Evolutionary conservation across 2,329 filamentous ascomycete species (phyloP).

Genomic region (Fulvia fulva): DNA sequence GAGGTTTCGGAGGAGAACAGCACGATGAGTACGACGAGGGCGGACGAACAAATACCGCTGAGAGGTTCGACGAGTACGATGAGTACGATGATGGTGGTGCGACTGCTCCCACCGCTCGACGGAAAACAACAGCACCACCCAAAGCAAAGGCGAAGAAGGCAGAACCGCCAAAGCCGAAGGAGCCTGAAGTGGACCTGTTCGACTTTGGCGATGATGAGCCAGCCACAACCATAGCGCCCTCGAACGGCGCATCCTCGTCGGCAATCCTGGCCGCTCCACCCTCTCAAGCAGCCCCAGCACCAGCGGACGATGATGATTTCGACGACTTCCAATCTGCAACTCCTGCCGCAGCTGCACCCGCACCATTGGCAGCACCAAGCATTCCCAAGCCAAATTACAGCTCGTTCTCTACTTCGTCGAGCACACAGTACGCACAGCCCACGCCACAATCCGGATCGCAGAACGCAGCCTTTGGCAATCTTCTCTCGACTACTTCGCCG

Average conservation of each 20-base stretch:
- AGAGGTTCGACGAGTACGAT: slow-evolving; percentile 91
- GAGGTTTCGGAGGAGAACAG: slow-evolving; percentile 76
- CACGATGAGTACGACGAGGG: slow-evolving; percentile 59
- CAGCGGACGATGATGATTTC: slow-evolving; percentile 67
- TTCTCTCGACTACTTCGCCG: slow-evolving; percentile 80
- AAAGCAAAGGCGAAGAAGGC: slow-evolving; percentile 55
- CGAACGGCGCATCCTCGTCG: slow-evolving; percentile 39
- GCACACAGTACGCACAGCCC: slow-evolving; percentile 72
- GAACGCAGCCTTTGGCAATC: slow-evolving; percentile 72
- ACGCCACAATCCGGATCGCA: slow-evolving; percentile 81
- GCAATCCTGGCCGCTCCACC: slow-evolving; percentile 24
- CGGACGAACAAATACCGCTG: slow-evolving; percentile 57
- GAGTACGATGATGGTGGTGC: slow-evolving; percentile 79
- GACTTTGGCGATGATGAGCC: slow-evolving; percentile 78
- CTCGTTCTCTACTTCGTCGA: slow-evolving; percentile 48
- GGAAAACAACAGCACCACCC: slow-evolving; percentile 44
- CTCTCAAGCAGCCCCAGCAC: slow-evolving; percentile 14
- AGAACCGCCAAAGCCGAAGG: slow-evolving; percentile 73
- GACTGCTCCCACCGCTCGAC: slow-evolving; percentile 48
- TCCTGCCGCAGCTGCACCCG: slow-evolving; percentile 50
- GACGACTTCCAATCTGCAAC: slow-evolving; percentile 94
- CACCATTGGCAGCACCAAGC: slow-evolving; percentile 36
- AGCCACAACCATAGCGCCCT: slow-evolving; percentile 39
- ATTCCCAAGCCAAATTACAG: slow-evolving; percentile 36
- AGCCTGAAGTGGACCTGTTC: slow-evolving; percentile 87